phyloP scores from a whole-genome alignment of 129 eudicot genomes.

The Flaveria sonorensis region DNA sequence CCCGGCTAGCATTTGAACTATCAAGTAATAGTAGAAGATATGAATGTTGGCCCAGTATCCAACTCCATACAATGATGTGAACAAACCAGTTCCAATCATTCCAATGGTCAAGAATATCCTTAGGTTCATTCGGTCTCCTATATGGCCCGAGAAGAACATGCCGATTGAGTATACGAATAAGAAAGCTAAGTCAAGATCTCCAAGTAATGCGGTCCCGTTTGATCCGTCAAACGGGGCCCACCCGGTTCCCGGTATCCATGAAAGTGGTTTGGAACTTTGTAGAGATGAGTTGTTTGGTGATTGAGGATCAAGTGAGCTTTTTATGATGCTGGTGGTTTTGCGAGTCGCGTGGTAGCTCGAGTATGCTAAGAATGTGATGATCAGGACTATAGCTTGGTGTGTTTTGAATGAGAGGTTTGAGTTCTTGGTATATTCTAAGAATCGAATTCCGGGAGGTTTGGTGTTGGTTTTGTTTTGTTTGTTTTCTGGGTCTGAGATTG shows the following conservation, averaged over 20 bases:
- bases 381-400: slow-evolving; percentile 69
- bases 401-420: slow-evolving; percentile 65
- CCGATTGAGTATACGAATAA: slow-evolving; percentile 81
- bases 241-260: slow-evolving; percentile 57
- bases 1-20: slow-evolving; percentile 90
- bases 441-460: slow-evolving; percentile 70
- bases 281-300: slow-evolving; percentile 46
- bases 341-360: slow-evolving; percentile 74
- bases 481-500: slow-evolving; percentile 36
- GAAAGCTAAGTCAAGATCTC: slow-evolving; percentile 90
- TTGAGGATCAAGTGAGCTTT: slow-evolving; percentile 90
- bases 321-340: slow-evolving; percentile 88
- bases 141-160: slow-evolving; percentile 87
- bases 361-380: slow-evolving; percentile 78
- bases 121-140: slow-evolving; percentile 87
- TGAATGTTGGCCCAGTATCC: slow-evolving; percentile 91
- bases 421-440: slow-evolving; percentile 49
- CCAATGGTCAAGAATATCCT: slow-evolving; percentile 82
- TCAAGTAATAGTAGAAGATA: slow-evolving; percentile 65
- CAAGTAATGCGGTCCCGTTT: slow-evolving; percentile 80
- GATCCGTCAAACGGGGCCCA: slow-evolving; percentile 84
- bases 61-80: slow-evolving; percentile 77
- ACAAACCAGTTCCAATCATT: slow-evolving; percentile 94
- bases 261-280: slow-evolving; percentile 37
- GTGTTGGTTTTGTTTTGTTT: slow-evolving; percentile 11